Evolutionary conservation across 129 eudicot species (phyloP).

Genomic region (Arctium minus): DNA sequence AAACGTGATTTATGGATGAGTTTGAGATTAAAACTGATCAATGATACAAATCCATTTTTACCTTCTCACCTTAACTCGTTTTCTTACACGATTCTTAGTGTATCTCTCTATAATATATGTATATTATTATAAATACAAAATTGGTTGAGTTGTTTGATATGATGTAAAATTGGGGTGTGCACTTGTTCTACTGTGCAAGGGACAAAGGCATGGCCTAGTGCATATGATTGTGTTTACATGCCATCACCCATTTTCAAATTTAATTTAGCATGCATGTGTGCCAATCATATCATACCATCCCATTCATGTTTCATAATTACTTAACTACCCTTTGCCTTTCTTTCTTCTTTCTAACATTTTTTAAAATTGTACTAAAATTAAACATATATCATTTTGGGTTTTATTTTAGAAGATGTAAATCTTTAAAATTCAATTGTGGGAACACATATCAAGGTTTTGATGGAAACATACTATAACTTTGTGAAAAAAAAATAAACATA

Average conservation of each 20-base stretch:
- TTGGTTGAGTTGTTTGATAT: background rate
- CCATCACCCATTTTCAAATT: slow-evolving; percentile 12
- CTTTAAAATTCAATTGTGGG: no score
- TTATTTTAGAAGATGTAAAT: no score
- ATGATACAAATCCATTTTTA: no score
- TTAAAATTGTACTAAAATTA: background rate
- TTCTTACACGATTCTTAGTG: no score
- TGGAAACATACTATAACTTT: background rate
- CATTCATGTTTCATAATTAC: slow-evolving; percentile 11
- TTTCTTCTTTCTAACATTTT: background rate
- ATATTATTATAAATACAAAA: no score
- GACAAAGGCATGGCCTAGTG: slow-evolving; percentile 30
- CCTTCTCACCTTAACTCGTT: no score
- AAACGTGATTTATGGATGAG: no score
- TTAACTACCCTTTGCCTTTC: background rate
- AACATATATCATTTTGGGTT: no score
- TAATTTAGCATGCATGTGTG: slow-evolving; percentile 30
- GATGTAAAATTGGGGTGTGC: slow-evolving; percentile 13
- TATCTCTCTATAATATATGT: no score
- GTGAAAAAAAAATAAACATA: background rate
- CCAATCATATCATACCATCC: slow-evolving; percentile 23
- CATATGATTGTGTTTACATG: slow-evolving; percentile 40
- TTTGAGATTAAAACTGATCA: no score
- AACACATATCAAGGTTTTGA: no score
- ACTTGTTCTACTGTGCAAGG: slow-evolving; percentile 3